Conservation (phyloP, 768 basidiomycete species). For the Suillus discolor region DNA sequence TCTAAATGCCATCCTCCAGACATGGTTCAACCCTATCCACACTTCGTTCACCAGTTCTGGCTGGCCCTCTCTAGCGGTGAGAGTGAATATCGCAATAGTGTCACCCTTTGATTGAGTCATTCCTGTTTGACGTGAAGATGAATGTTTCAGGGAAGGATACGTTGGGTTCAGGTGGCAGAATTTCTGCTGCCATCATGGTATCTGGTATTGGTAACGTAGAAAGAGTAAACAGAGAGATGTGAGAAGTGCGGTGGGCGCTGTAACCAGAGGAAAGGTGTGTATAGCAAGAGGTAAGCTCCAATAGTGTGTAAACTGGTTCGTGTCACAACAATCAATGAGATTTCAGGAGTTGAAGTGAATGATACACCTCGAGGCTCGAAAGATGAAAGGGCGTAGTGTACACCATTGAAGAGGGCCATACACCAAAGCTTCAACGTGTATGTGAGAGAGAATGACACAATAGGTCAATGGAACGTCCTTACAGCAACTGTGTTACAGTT, state of each 20-base stretch:
- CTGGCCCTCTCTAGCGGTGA: constrained; percentile 42
- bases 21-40: constrained; percentile 67
- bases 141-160: constrained; percentile 53
- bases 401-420: too few relatives aligned
- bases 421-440: too few relatives aligned
- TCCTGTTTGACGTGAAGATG: constrained; percentile 76
- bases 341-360: neutral
- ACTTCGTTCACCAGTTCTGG: constrained; percentile 62
- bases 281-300: constrained; percentile 68
- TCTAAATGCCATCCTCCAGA: constrained; percentile 69
- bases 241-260: constrained; percentile 40
- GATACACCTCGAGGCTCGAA: constrained; percentile 27
- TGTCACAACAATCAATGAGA: constrained; percentile 31
- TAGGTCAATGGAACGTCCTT: too few relatives aligned
- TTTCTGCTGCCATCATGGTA: constrained; percentile 67
- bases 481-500: too few relatives aligned
- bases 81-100: constrained; percentile 68
- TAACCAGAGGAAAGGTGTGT: constrained; percentile 52
- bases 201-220: constrained; percentile 43
- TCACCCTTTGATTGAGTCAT: constrained; percentile 71
- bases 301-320: constrained; percentile 68
- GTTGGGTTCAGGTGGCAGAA: constrained; percentile 61
- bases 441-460: too few relatives aligned
- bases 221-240: constrained; percentile 49
- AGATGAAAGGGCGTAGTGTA: too few relatives aligned